phyloP scores from a whole-genome alignment of 2,329 filamentous ascomycete species.

The Gyromitra esculenta region DNA sequence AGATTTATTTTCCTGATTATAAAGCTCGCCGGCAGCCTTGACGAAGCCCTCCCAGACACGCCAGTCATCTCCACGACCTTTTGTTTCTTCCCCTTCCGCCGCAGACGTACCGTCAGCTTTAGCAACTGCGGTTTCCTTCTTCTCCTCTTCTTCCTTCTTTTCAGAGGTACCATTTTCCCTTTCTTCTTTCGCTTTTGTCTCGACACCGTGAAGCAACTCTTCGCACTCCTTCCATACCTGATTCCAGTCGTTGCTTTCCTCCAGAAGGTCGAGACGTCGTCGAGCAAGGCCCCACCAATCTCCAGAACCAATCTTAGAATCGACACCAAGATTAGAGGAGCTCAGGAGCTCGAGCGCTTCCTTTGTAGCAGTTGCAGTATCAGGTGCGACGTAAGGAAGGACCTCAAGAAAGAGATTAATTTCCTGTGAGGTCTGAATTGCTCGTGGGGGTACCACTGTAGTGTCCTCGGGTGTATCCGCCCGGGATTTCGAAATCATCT shows the following conservation, averaged over 20 bases:
- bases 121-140: conserved; percentile 8
- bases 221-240: conserved; percentile 54
- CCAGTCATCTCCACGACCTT: conserved; percentile 58
- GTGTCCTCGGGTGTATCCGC: conserved; percentile 57
- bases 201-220: conserved; percentile 47
- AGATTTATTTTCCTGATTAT: conserved; percentile 50
- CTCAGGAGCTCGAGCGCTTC: conserved; percentile 55
- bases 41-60: conserved; percentile 58
- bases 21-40: conserved; percentile 54
- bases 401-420: conserved; percentile 57
- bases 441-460: conserved; percentile 55
- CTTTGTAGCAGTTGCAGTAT: conserved; percentile 48
- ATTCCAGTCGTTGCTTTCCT: conserved; percentile 55
- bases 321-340: conserved; percentile 55
- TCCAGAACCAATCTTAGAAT: conserved; percentile 55
- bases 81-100: conserved; percentile 47
- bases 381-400: conserved; percentile 51
- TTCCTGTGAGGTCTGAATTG: conserved; percentile 58
- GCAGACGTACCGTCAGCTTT: conserved; percentile 43
- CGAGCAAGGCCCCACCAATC: conserved; percentile 57
- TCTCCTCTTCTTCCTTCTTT: conserved; percentile 16
- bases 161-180: conserved; percentile 35
- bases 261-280: conserved; percentile 55
- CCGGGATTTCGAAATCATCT: conserved; percentile 59
- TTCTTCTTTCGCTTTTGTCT: conserved; percentile 43